These are phyloP conservation scores for Suhomyces prunicola DNA, from an alignment of 805 yeast genomes.

Conservation along the genomic window DNA sequence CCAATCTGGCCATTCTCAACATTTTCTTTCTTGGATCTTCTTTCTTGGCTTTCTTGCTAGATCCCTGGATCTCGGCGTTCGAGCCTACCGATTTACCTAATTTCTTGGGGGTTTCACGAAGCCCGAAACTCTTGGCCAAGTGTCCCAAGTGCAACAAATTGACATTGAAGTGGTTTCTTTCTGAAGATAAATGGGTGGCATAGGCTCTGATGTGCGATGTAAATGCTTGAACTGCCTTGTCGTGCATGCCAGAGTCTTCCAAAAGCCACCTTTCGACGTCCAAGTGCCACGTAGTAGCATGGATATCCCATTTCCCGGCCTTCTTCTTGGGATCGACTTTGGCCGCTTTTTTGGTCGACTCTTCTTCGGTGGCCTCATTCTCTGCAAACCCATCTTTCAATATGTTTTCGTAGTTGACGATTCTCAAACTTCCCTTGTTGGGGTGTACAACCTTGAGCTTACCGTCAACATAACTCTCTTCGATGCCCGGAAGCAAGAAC, in stretches of 20 bases:
- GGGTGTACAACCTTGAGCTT: constrained; percentile 40
- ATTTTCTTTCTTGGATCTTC: constrained; percentile 70
- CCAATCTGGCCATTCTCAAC: constrained; percentile 71
- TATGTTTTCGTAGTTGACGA: constrained; percentile 32
- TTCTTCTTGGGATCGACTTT: constrained; percentile 36
- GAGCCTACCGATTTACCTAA: constrained; percentile 47
- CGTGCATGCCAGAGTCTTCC: constrained; percentile 59
- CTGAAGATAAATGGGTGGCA: constrained; percentile 85
- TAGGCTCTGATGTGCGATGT: constrained; percentile 91
- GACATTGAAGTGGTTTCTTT: constrained; percentile 77
- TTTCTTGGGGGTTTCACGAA: constrained; percentile 90
- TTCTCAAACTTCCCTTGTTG: constrained; percentile 30
- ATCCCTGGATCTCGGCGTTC: constrained; percentile 30
- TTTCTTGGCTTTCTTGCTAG: constrained; percentile 41
- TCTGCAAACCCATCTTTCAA: constrained; percentile 37
- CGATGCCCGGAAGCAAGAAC: constrained; percentile 84
- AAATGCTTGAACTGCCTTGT: constrained; percentile 75
- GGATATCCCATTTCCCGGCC: constrained; percentile 76
- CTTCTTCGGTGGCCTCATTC: constrained; percentile 33
- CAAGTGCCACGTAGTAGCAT: constrained; percentile 95
- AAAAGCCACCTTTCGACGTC: constrained; percentile 85
- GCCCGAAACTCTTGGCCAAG: constrained; percentile 89
- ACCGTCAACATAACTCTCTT: constrained; percentile 75
- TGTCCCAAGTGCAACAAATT: constrained; percentile 89
- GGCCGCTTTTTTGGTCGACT: constrained; percentile 26